Evolutionary conservation across 176 grass and related monocot species (phyloP).

Genomic region (Thalia dealbata): DNA sequence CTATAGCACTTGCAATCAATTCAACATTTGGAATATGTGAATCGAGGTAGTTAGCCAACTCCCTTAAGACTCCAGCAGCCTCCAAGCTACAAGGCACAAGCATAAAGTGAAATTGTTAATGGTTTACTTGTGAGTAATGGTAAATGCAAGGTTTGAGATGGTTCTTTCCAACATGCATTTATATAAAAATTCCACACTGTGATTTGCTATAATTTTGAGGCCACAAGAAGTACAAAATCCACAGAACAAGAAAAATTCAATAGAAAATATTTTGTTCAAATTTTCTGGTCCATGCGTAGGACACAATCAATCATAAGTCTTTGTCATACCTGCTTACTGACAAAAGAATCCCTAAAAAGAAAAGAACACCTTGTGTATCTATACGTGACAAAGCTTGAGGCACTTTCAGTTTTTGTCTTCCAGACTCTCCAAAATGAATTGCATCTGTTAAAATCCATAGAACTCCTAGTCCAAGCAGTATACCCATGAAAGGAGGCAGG

Average conservation of each 20-base stretch:
- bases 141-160: not conserved
- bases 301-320: not conserved
- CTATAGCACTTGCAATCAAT: conserved; percentile 80
- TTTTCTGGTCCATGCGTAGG: too few relatives aligned
- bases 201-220: too few relatives aligned
- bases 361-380: conserved; percentile 83
- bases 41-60: conserved; percentile 89
- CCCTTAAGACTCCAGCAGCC: conserved; percentile 80
- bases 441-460: conserved; percentile 91
- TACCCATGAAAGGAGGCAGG: conserved; percentile 86
- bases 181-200: too few relatives aligned
- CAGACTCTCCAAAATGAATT: conserved; percentile 78
- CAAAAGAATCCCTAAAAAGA: conserved; percentile 92
- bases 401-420: conserved; percentile 80
- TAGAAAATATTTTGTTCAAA: too few relatives aligned
- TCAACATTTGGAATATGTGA: conserved; percentile 60
- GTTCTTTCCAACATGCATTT: not conserved
- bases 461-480: conserved; percentile 78
- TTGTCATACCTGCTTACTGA: conserved; percentile 58
- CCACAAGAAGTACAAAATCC: too few relatives aligned
- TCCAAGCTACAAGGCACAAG: conserved; percentile 58
- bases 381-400: conserved; percentile 87
- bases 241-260: too few relatives aligned
- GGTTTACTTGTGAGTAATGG: too few relatives aligned
- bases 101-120: conserved; percentile 5